These are phyloP conservation scores for Talaromyces trachyspermus DNA, from an alignment of 495 filamentous ascomycete species.

Conservation along the genomic window DNA sequence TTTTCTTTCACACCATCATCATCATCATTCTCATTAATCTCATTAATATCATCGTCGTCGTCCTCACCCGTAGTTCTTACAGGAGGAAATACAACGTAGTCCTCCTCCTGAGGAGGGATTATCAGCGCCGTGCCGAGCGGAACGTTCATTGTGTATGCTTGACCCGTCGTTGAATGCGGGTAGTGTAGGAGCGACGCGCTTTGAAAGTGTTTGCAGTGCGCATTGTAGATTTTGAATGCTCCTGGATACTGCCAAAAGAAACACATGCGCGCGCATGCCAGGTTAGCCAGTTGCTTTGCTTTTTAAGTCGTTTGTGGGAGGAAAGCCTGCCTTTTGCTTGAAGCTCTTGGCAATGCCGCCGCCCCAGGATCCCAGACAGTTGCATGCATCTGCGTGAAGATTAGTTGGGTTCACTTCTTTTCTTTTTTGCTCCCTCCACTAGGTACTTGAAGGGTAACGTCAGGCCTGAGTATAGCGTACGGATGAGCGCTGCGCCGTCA, in stretches of 20 bases:
- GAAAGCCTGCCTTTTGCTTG: slow-evolving; percentile 20
- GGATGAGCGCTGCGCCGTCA: slow-evolving; percentile 34
- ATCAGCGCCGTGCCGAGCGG: slow-evolving; percentile 37
- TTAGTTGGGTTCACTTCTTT: no score
- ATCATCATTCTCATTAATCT: no score
- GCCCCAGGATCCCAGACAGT: slow-evolving; percentile 37
- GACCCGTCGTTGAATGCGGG: slow-evolving; percentile 1
- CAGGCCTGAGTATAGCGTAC: slow-evolving; percentile 26
- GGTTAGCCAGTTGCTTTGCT: no score
- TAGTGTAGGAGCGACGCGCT: not conserved
- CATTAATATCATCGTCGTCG: no score
- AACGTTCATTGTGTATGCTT: slow-evolving; percentile 8
- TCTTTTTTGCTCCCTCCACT: no score
- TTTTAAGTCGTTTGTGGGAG: not conserved
- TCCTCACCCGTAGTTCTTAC: no score
- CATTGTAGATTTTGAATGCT: slow-evolving; percentile 28
- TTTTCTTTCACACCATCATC: slow-evolving; percentile 12
- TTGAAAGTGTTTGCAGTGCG: slow-evolving; percentile 21
- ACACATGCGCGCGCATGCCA: no score
- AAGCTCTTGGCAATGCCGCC: slow-evolving; percentile 34
- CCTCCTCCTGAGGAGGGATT: slow-evolving; percentile 31
- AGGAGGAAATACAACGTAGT: slow-evolving; percentile 8
- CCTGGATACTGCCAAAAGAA: slow-evolving; percentile 32
- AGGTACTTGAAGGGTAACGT: no score
- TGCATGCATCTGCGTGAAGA: slow-evolving; percentile 44